phyloP scores from a whole-genome alignment of 768 basidiomycete genomes.

The Tulasnella sp. region DNA sequence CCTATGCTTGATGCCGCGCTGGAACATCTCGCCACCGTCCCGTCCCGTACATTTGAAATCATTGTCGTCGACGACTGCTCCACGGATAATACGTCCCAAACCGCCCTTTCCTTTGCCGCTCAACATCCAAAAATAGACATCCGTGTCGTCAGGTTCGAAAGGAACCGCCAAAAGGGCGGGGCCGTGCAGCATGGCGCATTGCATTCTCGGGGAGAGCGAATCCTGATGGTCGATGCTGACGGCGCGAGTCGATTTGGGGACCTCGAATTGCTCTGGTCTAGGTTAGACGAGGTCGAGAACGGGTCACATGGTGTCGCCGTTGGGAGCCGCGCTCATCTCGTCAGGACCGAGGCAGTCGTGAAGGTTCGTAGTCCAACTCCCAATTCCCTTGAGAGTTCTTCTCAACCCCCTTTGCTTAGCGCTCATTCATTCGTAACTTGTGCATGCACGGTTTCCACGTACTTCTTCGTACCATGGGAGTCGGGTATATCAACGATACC shows the following conservation, averaged over 20 bases:
- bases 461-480: slow-evolving; percentile 76
- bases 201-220: slow-evolving; percentile 56
- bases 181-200: slow-evolving; percentile 88
- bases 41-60: slow-evolving; percentile 57
- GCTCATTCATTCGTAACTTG: slow-evolving; percentile 76
- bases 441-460: slow-evolving; percentile 92
- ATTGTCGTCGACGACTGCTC: slow-evolving; percentile 88
- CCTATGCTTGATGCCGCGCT: slow-evolving; percentile 71
- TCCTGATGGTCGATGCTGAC: slow-evolving; percentile 91
- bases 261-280: slow-evolving; percentile 61
- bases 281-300: slow-evolving; percentile 49
- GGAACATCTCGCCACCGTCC: slow-evolving; percentile 38
- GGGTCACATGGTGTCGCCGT: slow-evolving; percentile 53
- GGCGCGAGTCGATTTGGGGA: slow-evolving; percentile 84
- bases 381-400: too few relatives aligned
- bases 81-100: slow-evolving; percentile 53
- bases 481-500: slow-evolving; percentile 83
- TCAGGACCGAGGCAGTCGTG: slow-evolving; percentile 84
- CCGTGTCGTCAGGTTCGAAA: slow-evolving; percentile 61
- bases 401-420: slow-evolving; percentile 34
- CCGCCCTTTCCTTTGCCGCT: slow-evolving; percentile 52
- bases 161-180: slow-evolving; percentile 86
- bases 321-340: slow-evolving; percentile 86
- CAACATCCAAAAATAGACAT: slow-evolving; percentile 48
- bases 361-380: slow-evolving; percentile 43